A percentile compares a stretch with the other conserved stretches of the same genome.
These are phyloP conservation scores for Colletotrichum gloeosporioides DNA, from an alignment of 2,329 filamentous ascomycete genomes.

Conservation along the genomic window DNA sequence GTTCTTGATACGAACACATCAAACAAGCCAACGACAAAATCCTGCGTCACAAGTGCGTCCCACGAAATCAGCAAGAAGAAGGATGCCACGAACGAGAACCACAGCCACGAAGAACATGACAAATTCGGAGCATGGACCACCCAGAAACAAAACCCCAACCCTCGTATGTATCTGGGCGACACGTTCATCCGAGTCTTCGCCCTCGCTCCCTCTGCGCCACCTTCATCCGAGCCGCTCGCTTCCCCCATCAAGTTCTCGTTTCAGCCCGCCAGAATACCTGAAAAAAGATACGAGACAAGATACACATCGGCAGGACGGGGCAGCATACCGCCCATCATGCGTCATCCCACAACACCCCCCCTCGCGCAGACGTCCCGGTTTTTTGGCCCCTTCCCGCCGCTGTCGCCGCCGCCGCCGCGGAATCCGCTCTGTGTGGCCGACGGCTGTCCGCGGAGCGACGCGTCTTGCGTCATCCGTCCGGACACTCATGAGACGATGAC, in stretches of 20 bases:
- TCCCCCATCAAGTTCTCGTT: background rate
- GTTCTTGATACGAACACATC: background rate
- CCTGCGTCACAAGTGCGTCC: background rate
- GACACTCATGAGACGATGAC: background rate
- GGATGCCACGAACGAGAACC: background rate
- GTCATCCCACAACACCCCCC: accelerated
- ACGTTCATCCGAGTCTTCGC: background rate
- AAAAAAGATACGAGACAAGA: background rate
- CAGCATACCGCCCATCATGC: background rate
- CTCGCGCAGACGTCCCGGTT: accelerated
- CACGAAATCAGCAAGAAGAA: too few relatives aligned
- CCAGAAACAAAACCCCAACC: background rate
- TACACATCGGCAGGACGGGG: background rate
- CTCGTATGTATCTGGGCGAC: background rate
- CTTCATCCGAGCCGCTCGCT: background rate
- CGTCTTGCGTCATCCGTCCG: background rate
- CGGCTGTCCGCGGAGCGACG: background rate
- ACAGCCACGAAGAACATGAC: background rate
- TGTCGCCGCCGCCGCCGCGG: background rate
- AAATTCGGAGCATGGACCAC: background rate
- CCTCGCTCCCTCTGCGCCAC: background rate
- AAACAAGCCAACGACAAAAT: background rate
- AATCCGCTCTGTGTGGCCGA: background rate
- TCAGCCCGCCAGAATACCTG: background rate
- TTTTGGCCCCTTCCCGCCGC: background rate